Percentiles rank a stretch among this genome's conserved stretches.
These are phyloP conservation scores for Pseudogymnoascus sp. DNA, from an alignment of 2,329 filamentous ascomycete genomes.

Conservation along the genomic window DNA sequence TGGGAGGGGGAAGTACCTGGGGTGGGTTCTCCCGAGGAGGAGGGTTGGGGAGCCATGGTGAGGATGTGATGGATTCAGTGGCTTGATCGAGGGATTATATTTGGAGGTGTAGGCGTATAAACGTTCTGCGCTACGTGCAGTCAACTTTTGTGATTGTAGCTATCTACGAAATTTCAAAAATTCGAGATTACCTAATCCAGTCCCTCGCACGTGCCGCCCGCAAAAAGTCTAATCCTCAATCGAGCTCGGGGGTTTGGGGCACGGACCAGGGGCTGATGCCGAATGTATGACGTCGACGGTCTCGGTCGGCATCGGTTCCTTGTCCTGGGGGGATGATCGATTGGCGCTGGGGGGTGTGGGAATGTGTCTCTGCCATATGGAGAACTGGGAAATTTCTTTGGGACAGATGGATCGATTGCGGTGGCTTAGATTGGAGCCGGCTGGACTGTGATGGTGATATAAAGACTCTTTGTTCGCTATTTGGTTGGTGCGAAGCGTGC, in stretches of 20 bases:
- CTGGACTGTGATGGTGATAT: not conserved
- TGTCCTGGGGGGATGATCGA: not conserved
- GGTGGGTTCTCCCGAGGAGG: not conserved
- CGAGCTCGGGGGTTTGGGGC: not conserved
- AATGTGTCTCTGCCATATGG: not conserved
- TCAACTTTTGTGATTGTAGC: not conserved
- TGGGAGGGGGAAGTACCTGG: conserved; percentile 14
- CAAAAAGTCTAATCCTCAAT: not conserved
- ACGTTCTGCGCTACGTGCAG: not conserved
- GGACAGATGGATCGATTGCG: not conserved
- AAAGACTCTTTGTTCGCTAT: not conserved
- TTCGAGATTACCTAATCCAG: not conserved
- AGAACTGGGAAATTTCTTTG: not conserved
- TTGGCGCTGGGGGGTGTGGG: not conserved
- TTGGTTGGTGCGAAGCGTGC: not conserved
- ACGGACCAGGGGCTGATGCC: not conserved
- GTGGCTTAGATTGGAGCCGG: not conserved
- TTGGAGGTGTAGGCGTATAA: not conserved
- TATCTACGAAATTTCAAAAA: not conserved
- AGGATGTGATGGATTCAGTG: not conserved
- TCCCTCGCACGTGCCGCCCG: not conserved
- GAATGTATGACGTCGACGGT: not conserved
- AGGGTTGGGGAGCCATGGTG: not conserved
- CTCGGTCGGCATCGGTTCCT: not conserved
- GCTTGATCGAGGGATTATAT: not conserved